Evolutionary conservation across 768 basidiomycete genomes (phyloP), one percentile per base, ranked within the genome.

Genomic region (Tulasnella sp.): DNA sequence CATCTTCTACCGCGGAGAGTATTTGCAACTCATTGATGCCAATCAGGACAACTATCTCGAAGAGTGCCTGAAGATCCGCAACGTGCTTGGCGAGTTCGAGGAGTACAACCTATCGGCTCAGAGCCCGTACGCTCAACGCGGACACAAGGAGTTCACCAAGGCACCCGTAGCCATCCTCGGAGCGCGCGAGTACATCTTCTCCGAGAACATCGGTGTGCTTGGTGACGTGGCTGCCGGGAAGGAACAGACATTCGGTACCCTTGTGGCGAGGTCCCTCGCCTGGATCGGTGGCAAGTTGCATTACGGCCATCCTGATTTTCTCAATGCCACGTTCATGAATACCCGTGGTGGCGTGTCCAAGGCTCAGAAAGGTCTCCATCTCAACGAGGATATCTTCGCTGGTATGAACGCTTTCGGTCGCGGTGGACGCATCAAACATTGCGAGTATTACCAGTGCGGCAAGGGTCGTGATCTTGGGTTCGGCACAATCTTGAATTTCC

Each of bases 31-130:
- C 63, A 97, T 99, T 70, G 95, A 99, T 66, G 95, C 95, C 71
- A 99, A 99, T 71, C 95, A 99, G 76, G 95, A 98, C 75, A 96
- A 99, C 74, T 99, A 99, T 69, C 83, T 99, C 62, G 95, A 99
- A 72, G 95, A 99, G 70, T 98, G 95, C 76, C 81, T 99, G 68
- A 99, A 99, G 80, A 98, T 99, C 69, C 83, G 95, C 44, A 99
- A 97, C 71, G 75, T 99, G n/a, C 84, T 99, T 32, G 88, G 84
- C 60, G 95, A 99, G 71, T 99, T 99, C 67, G 95, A 98, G 70
- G 93, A 98, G 73, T 95, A 88, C 69, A 70, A 79, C 27, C 80
- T 89, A 3, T 86, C 91, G 23, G 82, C 75, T 63, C 87, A 93
- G 74, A 91, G 84, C 66, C 95, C 95, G 4, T 98, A 99, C 70